A percentile compares a stretch with the other conserved stretches of the same genome.
Conservation (phyloP, 225 moss, liverwort and hornwort genomes). For the Straminergon stramineum region DNA sequence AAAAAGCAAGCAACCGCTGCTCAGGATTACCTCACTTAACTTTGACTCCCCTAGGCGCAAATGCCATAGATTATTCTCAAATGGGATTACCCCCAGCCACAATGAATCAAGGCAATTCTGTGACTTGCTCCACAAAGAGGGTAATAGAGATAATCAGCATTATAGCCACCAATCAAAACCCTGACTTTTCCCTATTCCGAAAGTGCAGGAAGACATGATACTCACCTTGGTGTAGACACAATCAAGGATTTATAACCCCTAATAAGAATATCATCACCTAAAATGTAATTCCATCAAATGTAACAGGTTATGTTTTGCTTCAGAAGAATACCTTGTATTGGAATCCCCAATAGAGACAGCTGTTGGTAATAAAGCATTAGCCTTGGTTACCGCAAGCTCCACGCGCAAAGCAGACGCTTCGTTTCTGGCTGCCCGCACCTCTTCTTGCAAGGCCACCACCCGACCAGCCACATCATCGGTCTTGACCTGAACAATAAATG, state of each 20-base stretch:
- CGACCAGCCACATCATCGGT: slow-evolving; percentile 67
- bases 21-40: background rate
- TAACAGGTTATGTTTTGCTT: background rate
- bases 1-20: background rate
- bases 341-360: slow-evolving; percentile 44
- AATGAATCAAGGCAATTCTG: background rate
- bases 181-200: background rate
- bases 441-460: slow-evolving; percentile 74
- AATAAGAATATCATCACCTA: background rate
- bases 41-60: background rate
- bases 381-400: slow-evolving; percentile 67
- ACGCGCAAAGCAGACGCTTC: slow-evolving; percentile 61
- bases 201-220: background rate
- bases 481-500: slow-evolving; percentile 44
- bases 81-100: background rate
- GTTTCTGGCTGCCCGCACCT: slow-evolving; percentile 58
- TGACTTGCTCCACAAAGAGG: background rate
- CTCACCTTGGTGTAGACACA: background rate
- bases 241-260: background rate
- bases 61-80: background rate
- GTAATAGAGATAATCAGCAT: background rate
- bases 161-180: background rate
- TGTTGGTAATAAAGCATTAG: slow-evolving; percentile 36
- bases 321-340: slow-evolving; percentile 40
- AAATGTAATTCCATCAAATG: background rate